Percentiles rank a stretch among this genome's conserved stretches.
These are phyloP conservation scores for Cicer arietinum DNA, from an alignment of 306 rosid genomes.

Conservation along the genomic window DNA sequence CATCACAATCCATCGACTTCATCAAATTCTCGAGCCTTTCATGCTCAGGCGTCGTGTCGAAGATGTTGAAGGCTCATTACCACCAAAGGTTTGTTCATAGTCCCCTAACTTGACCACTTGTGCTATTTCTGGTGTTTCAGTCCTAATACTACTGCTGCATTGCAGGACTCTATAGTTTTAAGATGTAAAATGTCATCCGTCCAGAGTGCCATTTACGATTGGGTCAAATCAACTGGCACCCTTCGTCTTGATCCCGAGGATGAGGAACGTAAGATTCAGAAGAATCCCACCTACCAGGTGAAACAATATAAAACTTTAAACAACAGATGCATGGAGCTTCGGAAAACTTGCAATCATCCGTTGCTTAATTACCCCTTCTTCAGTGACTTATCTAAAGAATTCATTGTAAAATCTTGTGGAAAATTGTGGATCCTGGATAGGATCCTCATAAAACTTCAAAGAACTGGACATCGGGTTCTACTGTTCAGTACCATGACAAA, in stretches of 20 bases:
- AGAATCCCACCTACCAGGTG: conserved; percentile 73
- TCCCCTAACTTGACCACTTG: conserved; percentile 33
- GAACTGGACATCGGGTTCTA: conserved; percentile 93
- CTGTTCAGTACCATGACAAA: conserved; percentile 99
- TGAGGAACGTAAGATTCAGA: conserved; percentile 77
- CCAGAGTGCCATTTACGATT: conserved; percentile 94
- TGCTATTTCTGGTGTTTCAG: conserved; percentile 35
- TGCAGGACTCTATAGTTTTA: conserved; percentile 89
- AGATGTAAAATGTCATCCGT: conserved; percentile 93
- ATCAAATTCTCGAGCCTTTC: conserved; percentile 99
- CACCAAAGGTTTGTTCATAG: conserved; percentile 74
- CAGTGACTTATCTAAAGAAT: conserved; percentile 85
- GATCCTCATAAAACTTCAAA: conserved; percentile 91
- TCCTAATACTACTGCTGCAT: conserved; percentile 47
- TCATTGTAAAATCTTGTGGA: conserved; percentile 90
- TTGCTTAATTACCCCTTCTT: conserved; percentile 92
- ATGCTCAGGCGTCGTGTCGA: conserved; percentile 99
- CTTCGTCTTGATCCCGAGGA: conserved; percentile 99
- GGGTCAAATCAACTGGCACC: conserved; percentile 98
- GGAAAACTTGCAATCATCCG: conserved; percentile 98
- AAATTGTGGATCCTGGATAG: conserved; percentile 96
- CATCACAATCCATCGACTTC: conserved; percentile 93
- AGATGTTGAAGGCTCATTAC: conserved; percentile 98
- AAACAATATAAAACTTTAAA: conserved; percentile 90
- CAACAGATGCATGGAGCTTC: conserved; percentile 98